These are phyloP conservation scores for Starmerella floricola DNA, from an alignment of 805 yeast species.

Conservation along the genomic window DNA sequence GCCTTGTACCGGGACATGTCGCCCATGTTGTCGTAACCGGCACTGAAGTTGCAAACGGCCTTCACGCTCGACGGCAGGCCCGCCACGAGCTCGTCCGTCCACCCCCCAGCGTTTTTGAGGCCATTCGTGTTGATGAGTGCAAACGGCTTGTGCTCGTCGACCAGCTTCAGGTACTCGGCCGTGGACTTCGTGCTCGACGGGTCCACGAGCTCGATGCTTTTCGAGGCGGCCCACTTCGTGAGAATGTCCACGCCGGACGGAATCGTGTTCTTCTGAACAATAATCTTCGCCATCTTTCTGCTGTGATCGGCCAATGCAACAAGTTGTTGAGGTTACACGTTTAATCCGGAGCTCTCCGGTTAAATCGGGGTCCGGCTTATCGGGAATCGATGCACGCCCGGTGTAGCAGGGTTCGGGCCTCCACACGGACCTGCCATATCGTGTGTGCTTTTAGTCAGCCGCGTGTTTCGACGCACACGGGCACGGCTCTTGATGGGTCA, in stretches of 20 bases:
- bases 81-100: constrained; percentile 36
- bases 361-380: no score
- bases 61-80: constrained; percentile 33
- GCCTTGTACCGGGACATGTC: constrained; percentile 35
- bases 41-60: constrained; percentile 40
- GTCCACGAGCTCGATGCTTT: constrained; percentile 36
- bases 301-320: no score
- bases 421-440: no score
- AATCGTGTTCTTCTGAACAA: neutral
- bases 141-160: constrained; percentile 30
- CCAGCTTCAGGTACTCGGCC: constrained; percentile 32
- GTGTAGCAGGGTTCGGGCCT: no score
- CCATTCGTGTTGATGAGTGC: constrained; percentile 37
- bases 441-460: no score
- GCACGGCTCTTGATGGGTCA: no score
- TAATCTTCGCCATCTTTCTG: neutral
- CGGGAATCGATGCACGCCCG: no score
- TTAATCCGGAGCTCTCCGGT: no score
- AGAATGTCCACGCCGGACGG: constrained; percentile 10
- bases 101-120: constrained; percentile 32
- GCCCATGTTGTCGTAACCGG: constrained; percentile 44
- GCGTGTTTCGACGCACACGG: no score
- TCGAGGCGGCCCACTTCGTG: constrained; percentile 35
- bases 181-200: constrained; percentile 31
- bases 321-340: no score